Base-by-base conservation (phyloP, 495 filamentous ascomycete species). In the Penicillium dipodomyicola region DNA sequence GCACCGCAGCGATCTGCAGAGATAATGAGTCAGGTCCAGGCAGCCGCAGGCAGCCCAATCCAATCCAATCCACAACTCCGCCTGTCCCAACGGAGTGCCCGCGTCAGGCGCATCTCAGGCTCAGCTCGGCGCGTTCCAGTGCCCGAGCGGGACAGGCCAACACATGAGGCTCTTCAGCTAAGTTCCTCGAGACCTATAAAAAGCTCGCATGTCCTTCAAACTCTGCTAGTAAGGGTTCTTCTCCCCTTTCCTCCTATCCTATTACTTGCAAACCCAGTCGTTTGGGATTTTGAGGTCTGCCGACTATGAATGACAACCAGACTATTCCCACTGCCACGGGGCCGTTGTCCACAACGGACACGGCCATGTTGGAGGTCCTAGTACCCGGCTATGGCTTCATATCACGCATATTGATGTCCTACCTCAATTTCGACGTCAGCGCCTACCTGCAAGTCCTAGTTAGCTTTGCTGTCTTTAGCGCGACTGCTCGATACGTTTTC, bases 351-450 rank as follows among this genome's bases (percentile, higher is more conserved):
- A 54, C 63, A 1, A 56, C 67, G 9, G 74, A 77, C 19, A 68
- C 69, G 1, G 65, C 62, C n/a, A 73, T 91, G n/a, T 76, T 92
- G 15, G 87, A 92, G 57, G 76, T 82, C 25, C 79, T 92, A 66
- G 84, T 92, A 53, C 89, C 89, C 0, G 89, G 88, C 15, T 91
- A 89, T 68, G 79, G 83, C 1, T 65, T 87, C 58, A 73, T 89
- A 49, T 84, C 86, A 0, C 70, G 79, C 2, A 78, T 84, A 23
- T 60, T 89, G 6, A 69, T 81, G 7, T 81, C 82, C 25, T 80
- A 84, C 52, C 71, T 89, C 2, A 78, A 84, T 42, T 79, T 95
- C 67, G 89, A 95, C 63, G 72, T 91, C 12, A 84, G 83, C 45
- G 51, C 84, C n/a, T 85, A 90, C 67, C 78, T 92, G 39, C 87